These are phyloP conservation scores for Penicillium steckii DNA, from an alignment of 495 filamentous ascomycete species.

Conservation along the genomic window DNA sequence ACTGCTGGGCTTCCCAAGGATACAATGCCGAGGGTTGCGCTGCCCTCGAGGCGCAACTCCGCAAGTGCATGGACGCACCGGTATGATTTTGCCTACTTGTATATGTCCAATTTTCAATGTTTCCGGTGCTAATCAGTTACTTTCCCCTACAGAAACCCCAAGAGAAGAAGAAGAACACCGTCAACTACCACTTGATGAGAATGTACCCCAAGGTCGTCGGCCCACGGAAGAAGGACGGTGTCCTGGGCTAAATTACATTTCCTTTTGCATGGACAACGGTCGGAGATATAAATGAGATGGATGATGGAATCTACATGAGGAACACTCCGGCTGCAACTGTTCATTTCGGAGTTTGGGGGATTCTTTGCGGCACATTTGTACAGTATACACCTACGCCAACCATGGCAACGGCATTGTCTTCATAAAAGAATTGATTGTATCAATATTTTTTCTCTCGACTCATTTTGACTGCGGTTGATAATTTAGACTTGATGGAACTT, in stretches of 20 bases:
- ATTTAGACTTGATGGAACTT: conserved; percentile 33
- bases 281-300: background rate
- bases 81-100: conserved; percentile 35
- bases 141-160: conserved; percentile 54
- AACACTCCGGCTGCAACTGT: conserved; percentile 9
- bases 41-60: conserved; percentile 75
- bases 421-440: conserved; percentile 24
- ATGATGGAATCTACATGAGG: background rate
- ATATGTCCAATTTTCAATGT: background rate
- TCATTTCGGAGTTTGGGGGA: conserved; percentile 25
- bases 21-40: conserved; percentile 71
- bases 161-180: conserved; percentile 71
- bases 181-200: conserved; percentile 91
- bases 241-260: conserved; percentile 30
- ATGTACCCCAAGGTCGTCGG: conserved; percentile 78
- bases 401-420: conserved; percentile 13
- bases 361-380: conserved; percentile 20
- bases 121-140: conserved; percentile 7
- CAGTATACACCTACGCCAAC: conserved; percentile 25
- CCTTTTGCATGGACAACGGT: conserved; percentile 1
- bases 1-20: conserved; percentile 92
- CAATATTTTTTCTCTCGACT: conserved; percentile 8
- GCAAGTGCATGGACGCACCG: conserved; percentile 90
- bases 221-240: conserved; percentile 67
- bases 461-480: background rate